Evolutionary conservation across 768 basidiomycete species (phyloP), one percentile per base, ranked within the genome.

Genomic region (Trametes meyenii): DNA sequence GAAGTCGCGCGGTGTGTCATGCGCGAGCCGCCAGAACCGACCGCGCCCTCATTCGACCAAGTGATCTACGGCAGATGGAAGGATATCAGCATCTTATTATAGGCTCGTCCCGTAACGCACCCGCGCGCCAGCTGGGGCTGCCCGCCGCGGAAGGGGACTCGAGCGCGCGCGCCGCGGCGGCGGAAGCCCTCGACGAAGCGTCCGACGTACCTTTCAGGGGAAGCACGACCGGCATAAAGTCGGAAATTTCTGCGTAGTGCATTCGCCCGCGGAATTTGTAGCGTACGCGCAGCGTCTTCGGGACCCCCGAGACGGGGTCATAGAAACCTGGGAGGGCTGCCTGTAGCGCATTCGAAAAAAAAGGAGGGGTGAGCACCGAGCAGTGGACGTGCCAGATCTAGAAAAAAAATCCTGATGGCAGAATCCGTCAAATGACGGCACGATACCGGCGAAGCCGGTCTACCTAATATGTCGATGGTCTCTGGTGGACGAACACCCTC

Each of bases 291-390:
- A 95, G 76, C 5, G 77, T 77, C 77, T 96, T 95, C 50, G 81
- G 74, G 56, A 82, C 79, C n/a, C 85, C 85, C 14, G 90, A 87
- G 17, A 87, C 86, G 58, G 91, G 90, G 76, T 96, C 94, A 70
- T 84, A 87, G 77, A 97, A 94, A n/a, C 94, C 94, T 69, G 92
- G 87, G 42, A 96, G 78, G 26, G 85, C 83, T 60, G 85, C 78
- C 90, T 71, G 59, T 26, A 43, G 11, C 29, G 29, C 29, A 33
- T 33, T 33, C 29, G 29, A n/a, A 6, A 26, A 19, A 49, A 21
- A 23, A 10, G 23, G 3, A 12, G 24, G 38, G 19, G 56, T 55
- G 38, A 55, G 45, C 48, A 19, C 43, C 40, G 54, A 38, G n/a
- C 35, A 35, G 24, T 50, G 26, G 36, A 39, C 38, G 33, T 5